Evolutionary conservation across 1,284 basidiomycete genomes (phyloP).

Genomic region (Ustilago bromivora): DNA sequence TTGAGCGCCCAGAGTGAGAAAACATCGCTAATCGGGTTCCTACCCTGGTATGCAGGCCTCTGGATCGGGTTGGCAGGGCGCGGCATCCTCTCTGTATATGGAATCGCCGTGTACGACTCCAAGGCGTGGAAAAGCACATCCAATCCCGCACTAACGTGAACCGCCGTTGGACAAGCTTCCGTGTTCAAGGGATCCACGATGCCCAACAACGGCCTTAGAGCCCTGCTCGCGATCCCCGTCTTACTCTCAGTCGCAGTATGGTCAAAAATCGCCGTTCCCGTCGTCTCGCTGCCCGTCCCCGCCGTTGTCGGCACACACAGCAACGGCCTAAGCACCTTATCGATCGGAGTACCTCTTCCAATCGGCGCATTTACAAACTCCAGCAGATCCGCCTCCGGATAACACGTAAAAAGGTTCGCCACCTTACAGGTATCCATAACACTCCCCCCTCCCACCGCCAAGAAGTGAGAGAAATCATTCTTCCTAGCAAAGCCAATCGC

Average conservation of each 20-base stretch:
- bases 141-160: conserved; percentile 90
- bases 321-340: conserved; percentile 81
- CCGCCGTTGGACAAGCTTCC: conserved; percentile 77
- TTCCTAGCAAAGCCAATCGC: conserved; percentile 89
- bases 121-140: conserved; percentile 93
- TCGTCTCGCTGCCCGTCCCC: conserved; percentile 88
- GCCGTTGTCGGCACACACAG: conserved; percentile 96
- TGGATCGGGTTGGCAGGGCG: conserved; percentile 89
- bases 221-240: conserved; percentile 92
- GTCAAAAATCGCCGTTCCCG: conserved; percentile 96
- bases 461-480: conserved; percentile 86
- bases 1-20: conserved; percentile 95
- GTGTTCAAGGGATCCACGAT: conserved; percentile 88
- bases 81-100: conserved; percentile 85
- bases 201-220: conserved; percentile 88
- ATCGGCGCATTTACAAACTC: conserved; percentile 98
- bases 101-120: conserved; percentile 75
- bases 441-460: conserved; percentile 85
- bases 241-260: conserved; percentile 81
- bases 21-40: conserved; percentile 93
- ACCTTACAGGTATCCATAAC: conserved; percentile 94
- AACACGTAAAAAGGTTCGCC: conserved; percentile 83
- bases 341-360: conserved; percentile 88
- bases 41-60: conserved; percentile 91
- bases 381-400: conserved; percentile 85